phyloP scores from a whole-genome alignment of 768 basidiomycete genomes.

The Mycena albidolilacea region DNA sequence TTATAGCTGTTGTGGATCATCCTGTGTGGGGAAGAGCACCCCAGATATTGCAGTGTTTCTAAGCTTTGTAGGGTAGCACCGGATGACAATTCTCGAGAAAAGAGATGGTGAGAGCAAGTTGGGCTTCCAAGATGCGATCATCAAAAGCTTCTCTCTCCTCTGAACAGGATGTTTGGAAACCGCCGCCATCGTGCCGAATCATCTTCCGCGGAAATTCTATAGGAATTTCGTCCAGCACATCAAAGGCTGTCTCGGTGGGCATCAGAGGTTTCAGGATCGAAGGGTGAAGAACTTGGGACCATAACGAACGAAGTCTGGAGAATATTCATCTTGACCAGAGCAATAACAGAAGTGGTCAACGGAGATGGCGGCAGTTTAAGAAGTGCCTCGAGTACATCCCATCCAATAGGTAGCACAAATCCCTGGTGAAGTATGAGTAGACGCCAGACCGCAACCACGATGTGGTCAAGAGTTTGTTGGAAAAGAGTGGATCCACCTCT shows the following conservation, averaged over 20 bases:
- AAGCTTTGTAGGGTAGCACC: too few species aligned
- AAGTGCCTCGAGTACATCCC: slow-evolving; percentile 7
- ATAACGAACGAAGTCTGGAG: slow-evolving; percentile 6
- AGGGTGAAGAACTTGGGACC: slow-evolving; percentile 2
- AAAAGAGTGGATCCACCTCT: background rate
- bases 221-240: background rate
- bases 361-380: slow-evolving; percentile 11
- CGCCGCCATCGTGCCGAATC: background rate
- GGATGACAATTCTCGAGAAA: background rate
- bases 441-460: background rate
- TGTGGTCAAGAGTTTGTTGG: slow-evolving; percentile 1
- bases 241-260: background rate
- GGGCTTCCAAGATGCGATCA: background rate
- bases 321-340: slow-evolving; percentile 12
- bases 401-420: background rate
- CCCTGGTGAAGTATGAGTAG: background rate
- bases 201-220: background rate
- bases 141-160: background rate
- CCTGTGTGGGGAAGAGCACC: too few species aligned
- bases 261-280: slow-evolving; percentile 4
- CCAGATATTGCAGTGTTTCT: too few species aligned
- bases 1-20: too few species aligned
- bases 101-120: background rate
- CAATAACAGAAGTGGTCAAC: slow-evolving; percentile 11
- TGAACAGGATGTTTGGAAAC: background rate